Evolutionary conservation across 140 eudicot species (phyloP).

Genomic region (Artemisia princeps): DNA sequence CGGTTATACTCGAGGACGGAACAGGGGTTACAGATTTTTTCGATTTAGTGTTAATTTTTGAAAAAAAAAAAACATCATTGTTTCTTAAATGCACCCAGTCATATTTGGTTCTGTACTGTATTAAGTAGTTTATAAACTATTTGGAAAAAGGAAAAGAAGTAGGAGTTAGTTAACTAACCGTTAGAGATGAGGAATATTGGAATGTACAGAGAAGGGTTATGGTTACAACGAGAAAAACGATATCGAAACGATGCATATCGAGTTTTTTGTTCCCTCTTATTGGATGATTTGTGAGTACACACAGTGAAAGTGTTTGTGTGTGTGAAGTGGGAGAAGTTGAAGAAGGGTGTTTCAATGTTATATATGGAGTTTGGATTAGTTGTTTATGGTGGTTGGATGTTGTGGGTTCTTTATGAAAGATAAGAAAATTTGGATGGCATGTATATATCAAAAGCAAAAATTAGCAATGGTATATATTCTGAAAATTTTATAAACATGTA

Average conservation of each 20-base stretch:
- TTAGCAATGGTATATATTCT: no score
- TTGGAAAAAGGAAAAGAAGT: background rate
- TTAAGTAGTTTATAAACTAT: no score
- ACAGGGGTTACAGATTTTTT: no score
- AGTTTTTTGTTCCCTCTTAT: background rate
- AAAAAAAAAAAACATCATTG: no score
- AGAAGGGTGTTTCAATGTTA: background rate
- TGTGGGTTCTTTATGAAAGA: background rate
- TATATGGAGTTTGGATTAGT: conserved; percentile 15
- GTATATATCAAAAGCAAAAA: no score
- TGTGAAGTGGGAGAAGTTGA: background rate
- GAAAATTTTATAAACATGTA: no score
- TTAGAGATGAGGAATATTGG: conserved; percentile 28
- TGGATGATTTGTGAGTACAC: background rate
- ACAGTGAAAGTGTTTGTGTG: background rate
- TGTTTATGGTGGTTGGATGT: background rate
- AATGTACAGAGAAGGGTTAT: background rate
- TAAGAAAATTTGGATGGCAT: no score
- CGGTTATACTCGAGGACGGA: no score
- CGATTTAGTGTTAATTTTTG: no score
- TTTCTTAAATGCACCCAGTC: no score
- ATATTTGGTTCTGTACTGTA: no score
- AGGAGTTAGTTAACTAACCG: conserved; percentile 17
- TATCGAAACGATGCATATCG: conserved; percentile 18
- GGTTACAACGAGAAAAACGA: conserved; percentile 12